A percentile compares a stretch with the other conserved stretches of the same genome.
These are phyloP conservation scores for Creolimax fragrantissima DNA, from an alignment of 78 protist genomes.

Conservation along the genomic window DNA sequence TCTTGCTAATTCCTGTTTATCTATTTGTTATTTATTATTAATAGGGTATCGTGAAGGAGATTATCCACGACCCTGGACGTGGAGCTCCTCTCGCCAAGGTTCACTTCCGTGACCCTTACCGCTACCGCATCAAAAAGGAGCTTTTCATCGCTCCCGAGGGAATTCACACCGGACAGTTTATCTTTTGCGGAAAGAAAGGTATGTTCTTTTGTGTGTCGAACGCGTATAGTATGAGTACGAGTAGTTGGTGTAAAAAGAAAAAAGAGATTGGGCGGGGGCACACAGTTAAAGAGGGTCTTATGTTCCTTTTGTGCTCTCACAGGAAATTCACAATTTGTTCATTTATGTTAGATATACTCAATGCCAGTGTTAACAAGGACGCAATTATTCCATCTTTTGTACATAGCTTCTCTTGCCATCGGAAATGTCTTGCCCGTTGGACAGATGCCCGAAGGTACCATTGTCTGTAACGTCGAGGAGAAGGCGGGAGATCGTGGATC, in stretches of 20 bases:
- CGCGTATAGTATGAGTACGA: no score
- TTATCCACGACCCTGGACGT: constrained; percentile 99
- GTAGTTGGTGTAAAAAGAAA: no score
- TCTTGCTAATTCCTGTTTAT: no score
- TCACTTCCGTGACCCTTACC: constrained; percentile 85
- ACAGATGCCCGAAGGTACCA: constrained; percentile 94
- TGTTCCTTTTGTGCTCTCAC: neutral
- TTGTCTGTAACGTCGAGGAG: constrained; percentile 95
- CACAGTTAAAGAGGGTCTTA: no score
- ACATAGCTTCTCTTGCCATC: constrained; percentile 73
- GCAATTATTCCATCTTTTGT: no score
- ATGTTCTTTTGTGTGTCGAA: no score
- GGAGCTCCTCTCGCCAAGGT: constrained; percentile 97
- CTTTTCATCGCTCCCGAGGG: constrained; percentile 97
- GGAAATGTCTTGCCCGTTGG: constrained; percentile 96
- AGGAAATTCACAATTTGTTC: neutral
- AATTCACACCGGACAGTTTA: constrained; percentile 96
- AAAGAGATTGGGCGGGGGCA: no score
- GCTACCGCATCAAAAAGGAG: constrained; percentile 65
- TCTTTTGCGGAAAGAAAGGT: constrained; percentile 92
- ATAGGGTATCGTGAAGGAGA: constrained; percentile 71
- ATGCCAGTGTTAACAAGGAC: no score
- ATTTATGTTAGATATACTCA: no score
- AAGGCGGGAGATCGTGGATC: constrained; percentile 90
- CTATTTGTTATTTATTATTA: no score